These are phyloP conservation scores for Daldinia sp. DNA, from an alignment of 2,329 filamentous ascomycete genomes.

Conservation along the genomic window DNA sequence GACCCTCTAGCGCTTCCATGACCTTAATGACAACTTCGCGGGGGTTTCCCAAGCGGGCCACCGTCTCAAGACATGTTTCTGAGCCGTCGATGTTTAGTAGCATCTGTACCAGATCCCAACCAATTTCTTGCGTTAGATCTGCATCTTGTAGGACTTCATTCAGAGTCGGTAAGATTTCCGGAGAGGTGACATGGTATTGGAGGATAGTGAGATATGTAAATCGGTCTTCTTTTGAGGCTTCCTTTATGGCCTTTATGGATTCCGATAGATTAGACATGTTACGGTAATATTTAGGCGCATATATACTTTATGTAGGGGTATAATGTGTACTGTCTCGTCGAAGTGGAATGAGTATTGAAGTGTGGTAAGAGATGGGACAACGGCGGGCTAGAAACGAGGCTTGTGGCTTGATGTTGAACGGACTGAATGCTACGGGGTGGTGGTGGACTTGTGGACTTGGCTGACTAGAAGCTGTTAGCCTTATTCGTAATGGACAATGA, in stretches of 20 bases:
- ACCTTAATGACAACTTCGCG: slow-evolving; percentile 85
- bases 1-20: slow-evolving; percentile 75
- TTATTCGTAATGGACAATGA: slow-evolving; percentile 28
- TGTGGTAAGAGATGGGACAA: slow-evolving; percentile 6
- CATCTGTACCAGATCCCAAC: slow-evolving; percentile 85
- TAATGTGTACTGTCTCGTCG: not conserved
- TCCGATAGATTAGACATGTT: slow-evolving; percentile 51
- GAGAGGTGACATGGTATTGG: slow-evolving; percentile 74
- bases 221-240: slow-evolving; percentile 63
- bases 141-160: slow-evolving; percentile 77
- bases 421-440: not conserved
- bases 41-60: slow-evolving; percentile 82
- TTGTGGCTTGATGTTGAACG: slow-evolving; percentile 18
- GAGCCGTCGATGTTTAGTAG: slow-evolving; percentile 75
- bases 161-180: slow-evolving; percentile 74
- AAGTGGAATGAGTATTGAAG: not conserved
- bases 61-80: slow-evolving; percentile 77
- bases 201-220: slow-evolving; percentile 84
- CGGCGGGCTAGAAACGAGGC: slow-evolving; percentile 17
- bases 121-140: slow-evolving; percentile 78
- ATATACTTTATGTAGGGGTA: not conserved
- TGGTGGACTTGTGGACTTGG: not conserved
- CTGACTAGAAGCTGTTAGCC: slow-evolving; percentile 14
- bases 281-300: not conserved
- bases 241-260: slow-evolving; percentile 50